Percentiles rank a stretch among this genome's conserved stretches.
Evolutionary conservation across 331 rosid species (phyloP).

Genomic region (Pyrus hybrid): DNA sequence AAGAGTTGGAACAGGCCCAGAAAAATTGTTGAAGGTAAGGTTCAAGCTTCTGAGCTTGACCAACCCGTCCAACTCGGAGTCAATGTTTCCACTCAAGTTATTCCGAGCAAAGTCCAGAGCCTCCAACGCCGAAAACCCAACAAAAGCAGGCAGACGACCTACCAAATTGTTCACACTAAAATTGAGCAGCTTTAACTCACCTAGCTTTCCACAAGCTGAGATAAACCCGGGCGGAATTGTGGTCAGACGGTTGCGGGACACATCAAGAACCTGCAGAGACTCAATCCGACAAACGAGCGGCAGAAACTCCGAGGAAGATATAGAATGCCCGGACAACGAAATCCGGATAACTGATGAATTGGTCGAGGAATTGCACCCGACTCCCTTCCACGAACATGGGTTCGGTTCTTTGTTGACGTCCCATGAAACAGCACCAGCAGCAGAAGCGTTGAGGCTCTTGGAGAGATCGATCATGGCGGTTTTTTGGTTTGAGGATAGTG

Average conservation of each 20-base stretch:
- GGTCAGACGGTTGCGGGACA: slow-evolving; percentile 27
- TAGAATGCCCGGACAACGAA: slow-evolving; percentile 18
- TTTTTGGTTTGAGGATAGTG: slow-evolving; percentile 32
- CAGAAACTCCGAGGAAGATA: slow-evolving; percentile 36
- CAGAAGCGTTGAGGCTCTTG: neutral
- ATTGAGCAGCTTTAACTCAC: slow-evolving; percentile 36
- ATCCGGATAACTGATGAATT: slow-evolving; percentile 26
- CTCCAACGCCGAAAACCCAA: slow-evolving; percentile 51
- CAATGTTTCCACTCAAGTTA: neutral
- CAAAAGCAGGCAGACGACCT: slow-evolving; percentile 45
- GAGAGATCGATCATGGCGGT: slow-evolving; percentile 26
- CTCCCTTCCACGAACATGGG: slow-evolving; percentile 69
- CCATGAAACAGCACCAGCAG: slow-evolving; percentile 21
- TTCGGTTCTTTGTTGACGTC: slow-evolving; percentile 4
- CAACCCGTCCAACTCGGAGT: slow-evolving; percentile 36
- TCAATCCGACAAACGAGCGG: slow-evolving; percentile 46
- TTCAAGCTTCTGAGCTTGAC: slow-evolving; percentile 37
- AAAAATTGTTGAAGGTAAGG: slow-evolving; percentile 19
- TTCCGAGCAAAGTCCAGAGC: slow-evolving; percentile 59
- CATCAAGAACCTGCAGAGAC: slow-evolving; percentile 48
- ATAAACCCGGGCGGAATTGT: slow-evolving; percentile 44
- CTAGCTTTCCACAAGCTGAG: slow-evolving; percentile 42
- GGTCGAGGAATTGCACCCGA: slow-evolving; percentile 22
- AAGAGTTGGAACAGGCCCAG: slow-evolving; percentile 33
- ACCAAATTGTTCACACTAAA: slow-evolving; percentile 35